Evolutionary conservation across 805 yeast species (phyloP), one percentile per base, ranked within the genome.

Genomic region (Metschnikowia proteae): DNA sequence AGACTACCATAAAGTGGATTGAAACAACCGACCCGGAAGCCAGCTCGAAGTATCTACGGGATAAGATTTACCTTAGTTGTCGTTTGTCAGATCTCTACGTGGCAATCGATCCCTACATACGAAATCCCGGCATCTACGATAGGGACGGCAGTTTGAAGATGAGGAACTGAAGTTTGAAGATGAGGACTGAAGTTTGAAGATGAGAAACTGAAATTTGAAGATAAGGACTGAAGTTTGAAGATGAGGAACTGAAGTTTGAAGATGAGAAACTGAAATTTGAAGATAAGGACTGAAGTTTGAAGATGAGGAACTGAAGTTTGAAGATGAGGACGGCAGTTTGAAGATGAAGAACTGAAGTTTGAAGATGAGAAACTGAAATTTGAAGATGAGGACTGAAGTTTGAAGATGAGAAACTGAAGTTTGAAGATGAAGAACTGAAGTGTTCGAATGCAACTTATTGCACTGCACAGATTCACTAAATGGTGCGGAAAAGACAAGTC

Each of bases 111-210:
- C 92, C 94, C 1, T 90, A 86, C 55, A 66, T 89, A 43, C 83
- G 99, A 66, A 81, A 85, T 38, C 82, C 90, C 55, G 82, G 90
- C 35, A 70, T 83, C 36, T 88, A 81, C 61, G 99, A 94, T 67
- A 79, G 96, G 59, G 73, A 78, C 48, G 91, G 94, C n/a, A 54
- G 66, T 25, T 63, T 82, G 49, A 55, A 48, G 29, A 29, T 65
- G 30, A 38, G 47, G 33, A 56, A 55, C 30, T 56, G 44, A 35
- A 3, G 35, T 25, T 6, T 30, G 26, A n/a, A n/a, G n/a, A n/a
- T n/a, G n/a, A n/a, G n/a, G n/a, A n/a, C 30, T 56, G n/a, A n/a
- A n/a, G n/a, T n/a, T n/a, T n/a, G 7, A 23, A 4, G 27, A n/a
- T 8, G 33, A 8, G n/a, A 23, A n/a, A 25, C n/a, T n/a, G n/a